Base-by-base conservation (phyloP, 2,329 filamentous ascomycete species). In the Plectosphaerella cucumerina region DNA sequence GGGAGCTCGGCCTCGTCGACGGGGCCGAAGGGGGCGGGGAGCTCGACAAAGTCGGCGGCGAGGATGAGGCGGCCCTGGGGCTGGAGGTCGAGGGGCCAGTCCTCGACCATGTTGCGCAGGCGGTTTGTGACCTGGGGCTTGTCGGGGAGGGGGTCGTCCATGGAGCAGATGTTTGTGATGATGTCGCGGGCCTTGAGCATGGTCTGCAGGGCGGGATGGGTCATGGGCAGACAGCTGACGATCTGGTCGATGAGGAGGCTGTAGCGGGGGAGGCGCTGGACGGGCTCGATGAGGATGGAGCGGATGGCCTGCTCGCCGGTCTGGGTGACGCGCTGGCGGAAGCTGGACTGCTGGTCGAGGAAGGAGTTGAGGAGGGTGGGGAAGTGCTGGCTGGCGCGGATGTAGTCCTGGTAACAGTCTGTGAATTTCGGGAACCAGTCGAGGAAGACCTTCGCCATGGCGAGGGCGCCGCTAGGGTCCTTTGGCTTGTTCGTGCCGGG, bases 211-310 rank as follows among this genome's bases (percentile, higher is more conserved):
- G 92, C 92, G 3, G 91, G 89, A 65, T 97, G 92, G 9, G 88
- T 85, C 47, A 92, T 82, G 5, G 93, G 92, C 17, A 97, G 79
- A 54, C 88, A 91, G 58, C 86, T 85, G 45, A 94, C 82, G 63
- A 99, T 97, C 62, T 95, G 92, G 71, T 99, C 94, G 60, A 99
- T 97, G 63, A 97, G 87, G 34, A 99, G 76, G 62, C 90, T 97
- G 71, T 99, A 99, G 22, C 94, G 86, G 22, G 94, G 94, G 48
- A 99, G 78, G 48, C 94, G 82, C 68, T 99, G 94, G 1, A 99
- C 92, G 3, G 94, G 94, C 69, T 99, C 94, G 65, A 99, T 99
- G 50, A 99, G 80, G 56, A 94, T 81, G 4, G 94, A 97, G 46
- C 90, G 91, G 49, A 97, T 80, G 51, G 85, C 82, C 70, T 99